Conservation (phyloP, 345 rosid species). For the Bretschneidera sinensis region DNA sequence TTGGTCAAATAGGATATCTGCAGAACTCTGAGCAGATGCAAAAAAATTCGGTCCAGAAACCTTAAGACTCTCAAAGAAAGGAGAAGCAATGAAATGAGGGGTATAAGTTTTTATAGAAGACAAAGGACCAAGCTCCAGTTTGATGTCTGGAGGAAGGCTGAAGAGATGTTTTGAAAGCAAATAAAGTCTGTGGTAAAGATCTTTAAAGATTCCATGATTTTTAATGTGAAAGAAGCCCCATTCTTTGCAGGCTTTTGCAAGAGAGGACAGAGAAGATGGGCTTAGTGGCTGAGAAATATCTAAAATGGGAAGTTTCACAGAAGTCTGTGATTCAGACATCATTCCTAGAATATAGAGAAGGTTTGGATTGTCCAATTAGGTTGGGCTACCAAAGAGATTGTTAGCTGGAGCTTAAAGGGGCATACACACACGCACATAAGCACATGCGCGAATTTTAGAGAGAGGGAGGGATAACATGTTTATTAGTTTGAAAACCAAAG, state of each 20-base stretch:
- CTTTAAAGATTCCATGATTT: constrained; percentile 33
- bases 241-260: constrained; percentile 27
- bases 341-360: neutral
- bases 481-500: no score
- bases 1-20: constrained; percentile 10
- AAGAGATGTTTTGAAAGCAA: constrained; percentile 22
- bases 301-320: constrained; percentile 26
- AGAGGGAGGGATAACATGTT: no score
- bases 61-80: constrained; percentile 36
- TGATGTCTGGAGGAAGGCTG: constrained; percentile 25
- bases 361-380: neutral
- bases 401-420: neutral
- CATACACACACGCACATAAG: neutral
- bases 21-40: constrained; percentile 33
- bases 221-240: constrained; percentile 43
- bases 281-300: constrained; percentile 30
- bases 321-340: constrained; percentile 23
- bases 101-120: constrained; percentile 29
- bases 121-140: constrained; percentile 31
- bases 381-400: neutral
- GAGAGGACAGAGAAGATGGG: constrained; percentile 18
- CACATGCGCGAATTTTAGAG: no score
- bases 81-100: constrained; percentile 42
- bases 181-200: constrained; percentile 24
- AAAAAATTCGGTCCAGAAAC: constrained; percentile 33